Conservation (phyloP, 2,329 filamentous ascomycete species). For the Phialemoniopsis sp. region DNA sequence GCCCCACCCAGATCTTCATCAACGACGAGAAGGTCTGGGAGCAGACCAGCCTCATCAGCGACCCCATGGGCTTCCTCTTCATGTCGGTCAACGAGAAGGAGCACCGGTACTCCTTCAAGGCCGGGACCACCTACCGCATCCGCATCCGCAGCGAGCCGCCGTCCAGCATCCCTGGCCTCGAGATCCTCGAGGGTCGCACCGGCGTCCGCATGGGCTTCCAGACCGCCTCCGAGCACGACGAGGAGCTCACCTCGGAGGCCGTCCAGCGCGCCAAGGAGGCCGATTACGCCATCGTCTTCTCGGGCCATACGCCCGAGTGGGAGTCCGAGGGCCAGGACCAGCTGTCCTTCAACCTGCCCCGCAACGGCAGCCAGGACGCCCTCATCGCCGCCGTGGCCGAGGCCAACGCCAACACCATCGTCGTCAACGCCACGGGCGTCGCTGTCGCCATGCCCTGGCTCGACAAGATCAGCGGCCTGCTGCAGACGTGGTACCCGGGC, state of each 20-base stretch:
- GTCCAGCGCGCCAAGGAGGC: slow-evolving; percentile 36
- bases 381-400: slow-evolving; percentile 43
- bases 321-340: slow-evolving; percentile 7
- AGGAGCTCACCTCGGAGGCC: slow-evolving; percentile 11
- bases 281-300: slow-evolving; percentile 59
- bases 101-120: slow-evolving; percentile 14
- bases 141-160: slow-evolving; percentile 15
- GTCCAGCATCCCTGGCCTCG: slow-evolving; percentile 17
- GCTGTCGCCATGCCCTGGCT: slow-evolving; percentile 49
- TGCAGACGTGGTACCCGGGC: slow-evolving; percentile 51
- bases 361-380: not conserved
- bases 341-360: slow-evolving; percentile 1
- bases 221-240: not conserved
- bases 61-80: slow-evolving; percentile 28
- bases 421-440: slow-evolving; percentile 56
- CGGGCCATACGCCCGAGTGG: slow-evolving; percentile 44
- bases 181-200: slow-evolving; percentile 6
- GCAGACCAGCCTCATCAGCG: slow-evolving; percentile 19
- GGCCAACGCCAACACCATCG: slow-evolving; percentile 49
- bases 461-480: slow-evolving; percentile 22
- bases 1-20: slow-evolving; percentile 26
- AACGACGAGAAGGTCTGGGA: slow-evolving; percentile 24
- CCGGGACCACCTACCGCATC: slow-evolving; percentile 22
- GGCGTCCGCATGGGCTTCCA: no score
- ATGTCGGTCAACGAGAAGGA: slow-evolving; percentile 25